Percentiles rank a stretch among this genome's conserved stretches.
These are phyloP conservation scores for Pseudotsuga menziesii DNA, from an alignment of 75 land plant species.

Conservation along the genomic window DNA sequence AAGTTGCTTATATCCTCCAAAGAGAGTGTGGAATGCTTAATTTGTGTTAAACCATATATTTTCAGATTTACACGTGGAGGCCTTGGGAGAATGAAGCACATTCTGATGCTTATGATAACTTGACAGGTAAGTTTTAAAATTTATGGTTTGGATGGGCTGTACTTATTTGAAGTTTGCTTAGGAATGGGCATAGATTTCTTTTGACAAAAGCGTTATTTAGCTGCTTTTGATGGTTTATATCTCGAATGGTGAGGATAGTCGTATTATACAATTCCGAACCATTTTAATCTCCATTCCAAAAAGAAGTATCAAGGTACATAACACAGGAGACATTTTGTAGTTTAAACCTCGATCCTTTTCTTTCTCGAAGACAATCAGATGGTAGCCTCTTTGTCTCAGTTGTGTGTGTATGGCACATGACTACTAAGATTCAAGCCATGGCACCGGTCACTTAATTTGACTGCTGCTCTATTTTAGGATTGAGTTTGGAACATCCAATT, in stretches of 20 bases:
- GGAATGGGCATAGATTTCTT: not conserved
- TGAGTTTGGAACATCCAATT: no score
- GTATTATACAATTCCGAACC: not conserved
- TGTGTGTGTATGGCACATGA: no score
- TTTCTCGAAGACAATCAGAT: not conserved
- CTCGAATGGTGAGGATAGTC: not conserved
- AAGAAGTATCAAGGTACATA: not conserved
- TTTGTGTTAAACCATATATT: not conserved
- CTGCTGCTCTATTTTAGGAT: no score
- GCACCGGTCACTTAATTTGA: no score
- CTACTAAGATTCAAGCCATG: no score
- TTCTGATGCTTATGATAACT: slow-evolving; percentile 32
- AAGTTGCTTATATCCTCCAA: not conserved
- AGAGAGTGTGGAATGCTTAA: not conserved
- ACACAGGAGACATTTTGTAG: not conserved
- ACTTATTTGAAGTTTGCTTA: not conserved
- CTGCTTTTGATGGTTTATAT: not conserved
- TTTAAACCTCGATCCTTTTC: not conserved
- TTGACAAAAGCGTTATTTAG: not conserved
- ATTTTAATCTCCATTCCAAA: not conserved
- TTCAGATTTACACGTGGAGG: slow-evolving; percentile 67
- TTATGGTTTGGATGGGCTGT: not conserved
- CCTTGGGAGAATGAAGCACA: slow-evolving; percentile 69
- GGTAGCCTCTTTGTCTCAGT: not conserved
- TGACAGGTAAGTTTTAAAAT: slow-evolving; percentile 28